A percentile compares a stretch with the other conserved stretches of the same genome.
Evolutionary conservation across 345 rosid genomes (phyloP).

Genomic region (Gossypium longicalyx): DNA sequence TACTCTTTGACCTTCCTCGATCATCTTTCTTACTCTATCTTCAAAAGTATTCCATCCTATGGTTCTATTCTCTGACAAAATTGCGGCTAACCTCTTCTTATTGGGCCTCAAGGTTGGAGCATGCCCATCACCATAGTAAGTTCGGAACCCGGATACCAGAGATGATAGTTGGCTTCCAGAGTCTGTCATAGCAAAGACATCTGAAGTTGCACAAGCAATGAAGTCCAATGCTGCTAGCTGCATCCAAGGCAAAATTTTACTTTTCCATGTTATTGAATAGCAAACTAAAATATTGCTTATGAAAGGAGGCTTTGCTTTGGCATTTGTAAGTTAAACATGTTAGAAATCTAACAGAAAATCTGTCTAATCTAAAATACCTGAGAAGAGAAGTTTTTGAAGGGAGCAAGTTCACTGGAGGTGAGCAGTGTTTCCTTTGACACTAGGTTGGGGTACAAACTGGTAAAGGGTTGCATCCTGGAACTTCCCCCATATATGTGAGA

Average conservation of each 20-base stretch:
- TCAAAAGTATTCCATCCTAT: conserved; percentile 41
- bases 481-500: conserved; percentile 65
- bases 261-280: neutral
- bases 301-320: too few species aligned
- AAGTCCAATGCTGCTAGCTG: conserved; percentile 90
- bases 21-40: conserved; percentile 60
- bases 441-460: conserved; percentile 69
- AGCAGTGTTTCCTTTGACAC: conserved; percentile 89
- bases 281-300: neutral
- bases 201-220: conserved; percentile 83
- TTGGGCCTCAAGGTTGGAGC: conserved; percentile 81
- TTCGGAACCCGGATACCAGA: conserved; percentile 78
- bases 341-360: neutral
- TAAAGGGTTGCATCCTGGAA: conserved; percentile 67
- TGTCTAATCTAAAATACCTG: conserved; percentile 39
- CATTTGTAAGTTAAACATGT: neutral
- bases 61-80: conserved; percentile 55
- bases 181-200: conserved; percentile 90
- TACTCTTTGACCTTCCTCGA: conserved; percentile 61
- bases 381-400: conserved; percentile 83
- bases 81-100: conserved; percentile 85
- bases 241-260: conserved; percentile 15
- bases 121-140: conserved; percentile 63
- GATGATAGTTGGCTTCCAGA: conserved; percentile 94
- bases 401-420: conserved; percentile 63